Base-by-base conservation (phyloP, 1,284 basidiomycete species). In the Naganishia sp. region DNA sequence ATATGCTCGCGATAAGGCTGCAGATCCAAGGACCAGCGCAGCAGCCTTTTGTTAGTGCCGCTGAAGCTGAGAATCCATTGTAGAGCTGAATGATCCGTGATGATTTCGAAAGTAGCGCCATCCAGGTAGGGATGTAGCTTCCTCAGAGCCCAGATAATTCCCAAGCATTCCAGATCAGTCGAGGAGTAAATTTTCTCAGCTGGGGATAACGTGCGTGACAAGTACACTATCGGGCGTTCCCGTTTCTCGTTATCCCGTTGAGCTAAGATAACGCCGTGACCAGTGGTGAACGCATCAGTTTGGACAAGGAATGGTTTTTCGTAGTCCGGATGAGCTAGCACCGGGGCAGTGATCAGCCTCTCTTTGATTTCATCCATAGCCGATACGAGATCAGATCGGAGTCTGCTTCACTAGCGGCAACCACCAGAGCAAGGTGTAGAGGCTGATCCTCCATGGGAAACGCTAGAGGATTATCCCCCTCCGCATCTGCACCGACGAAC, bases 61-160 rank as follows among this genome's bases (percentile, higher is more conserved):
- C 10, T 55, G 43, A 55, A 63, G 23, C 39, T 45, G n/a, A 67
- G 35, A 9, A 67, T 23, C 65, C 65, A 63, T 54, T 54, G 51
- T 4, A 65, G 32, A 13, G 54, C 43, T 10, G 64, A 51, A 23
- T 67, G 58, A 31, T 67, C 66, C 6, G 61, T 67, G 32, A 47
- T 51, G 43, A 67, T 32, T 3, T 23, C 23, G 32, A 54, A 66
- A 65, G 41, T 41, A 15, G 52, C n/a, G 43, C 66, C 66, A 45
- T 63, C 51, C 3, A 67, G 53, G 32, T 67, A 67, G 3, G 45
- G 41, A 25, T 67, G 66, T 9, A 65, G 57, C 25, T 68, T 68
- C 56, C 41, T 42, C 28, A 65, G 31, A 17, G 63, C 63, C 56
- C 63, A 61, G 6, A 68, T 47, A 13, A 68, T 65, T 6, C 53